Evolutionary conservation across 129 eudicot genomes (phyloP), one percentile per base, ranked within the genome.

Genomic region (Artemisia argyi): DNA sequence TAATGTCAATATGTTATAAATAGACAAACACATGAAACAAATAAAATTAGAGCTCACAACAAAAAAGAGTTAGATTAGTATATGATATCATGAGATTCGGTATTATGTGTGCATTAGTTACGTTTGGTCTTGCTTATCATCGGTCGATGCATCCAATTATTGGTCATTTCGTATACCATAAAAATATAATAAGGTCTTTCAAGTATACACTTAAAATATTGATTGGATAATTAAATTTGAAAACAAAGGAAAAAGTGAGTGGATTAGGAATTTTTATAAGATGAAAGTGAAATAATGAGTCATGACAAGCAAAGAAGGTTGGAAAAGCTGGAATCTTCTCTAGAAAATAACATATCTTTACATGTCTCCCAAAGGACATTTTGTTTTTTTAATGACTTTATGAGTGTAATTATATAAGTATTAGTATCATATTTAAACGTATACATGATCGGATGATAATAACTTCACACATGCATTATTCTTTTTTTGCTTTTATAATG

Each of bases 251-350:
- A 69, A 60, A 68, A 17, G 57, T 64, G 15, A 71, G 78, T 62
- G 74, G 80, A 52, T 46, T 35, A 67, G 26, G 64, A 56, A 76
- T 19, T 55, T 73, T 56, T 71, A 78, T 71, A 44, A 50, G 20
- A 20, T 63, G 71, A 58, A 66, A 83, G 75, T 79, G 87, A 75
- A 79, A 79, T 57, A 72, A 52, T 75, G 86, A 83, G 76, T 83
- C 87, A 78, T 75, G 62, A 80, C 78, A 35, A 83, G 71, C 79
- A 62, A 66, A 71, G 85, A 73, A 73, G 78, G 82, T 77, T 78
- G 60, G 48, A 66, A 77, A 79, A 78, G 39, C 46, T 62, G 79
- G 71, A 69, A 69, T 73, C 76, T 39, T 59, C 54, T 66, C 49
- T 6, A 71, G 69, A 74, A 57, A 79, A 69, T 66, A 78, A 46